Conservation (phyloP, 371 early-diverging fungal genomes). For the Nematocida ausubeli region DNA sequence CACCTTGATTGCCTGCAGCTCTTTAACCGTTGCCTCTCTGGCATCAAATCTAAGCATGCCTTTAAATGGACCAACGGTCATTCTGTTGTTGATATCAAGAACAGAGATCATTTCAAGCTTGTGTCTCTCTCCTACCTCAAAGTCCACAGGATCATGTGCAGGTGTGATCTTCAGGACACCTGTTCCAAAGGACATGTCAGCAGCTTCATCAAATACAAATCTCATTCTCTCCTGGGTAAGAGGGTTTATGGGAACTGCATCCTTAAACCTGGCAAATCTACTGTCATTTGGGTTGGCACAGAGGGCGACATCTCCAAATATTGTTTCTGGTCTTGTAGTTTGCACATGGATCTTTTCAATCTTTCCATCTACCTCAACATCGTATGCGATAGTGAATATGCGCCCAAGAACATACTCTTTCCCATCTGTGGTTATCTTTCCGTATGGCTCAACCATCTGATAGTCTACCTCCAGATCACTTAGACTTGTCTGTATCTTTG, state of each 20-base stretch:
- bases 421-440: slow-evolving; percentile 66
- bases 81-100: slow-evolving; percentile 86
- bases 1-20: slow-evolving; percentile 78
- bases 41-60: slow-evolving; percentile 91
- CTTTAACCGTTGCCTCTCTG: slow-evolving; percentile 78
- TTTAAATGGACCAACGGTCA: slow-evolving; percentile 71
- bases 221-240: slow-evolving; percentile 81
- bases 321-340: slow-evolving; percentile 97
- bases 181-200: slow-evolving; percentile 90
- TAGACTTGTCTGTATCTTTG: slow-evolving; percentile 85
- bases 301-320: slow-evolving; percentile 94
- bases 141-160: slow-evolving; percentile 98
- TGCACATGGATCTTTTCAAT: slow-evolving; percentile 79
- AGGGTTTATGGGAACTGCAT: slow-evolving; percentile 76
- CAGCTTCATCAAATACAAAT: slow-evolving; percentile 81
- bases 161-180: slow-evolving; percentile 99
- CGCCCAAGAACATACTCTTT: slow-evolving; percentile 94
- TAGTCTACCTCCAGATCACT: slow-evolving; percentile 82
- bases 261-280: slow-evolving; percentile 71
- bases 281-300: slow-evolving; percentile 84
- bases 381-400: slow-evolving; percentile 73
- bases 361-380: slow-evolving; percentile 47
- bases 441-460: slow-evolving; percentile 53
- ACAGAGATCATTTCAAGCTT: slow-evolving; percentile 83
- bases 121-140: slow-evolving; percentile 87